Percentiles rank a stretch among this genome's conserved stretches.
Conservation (phyloP, 2,329 filamentous ascomycete species). For the Diaporthe citriasiana region DNA sequence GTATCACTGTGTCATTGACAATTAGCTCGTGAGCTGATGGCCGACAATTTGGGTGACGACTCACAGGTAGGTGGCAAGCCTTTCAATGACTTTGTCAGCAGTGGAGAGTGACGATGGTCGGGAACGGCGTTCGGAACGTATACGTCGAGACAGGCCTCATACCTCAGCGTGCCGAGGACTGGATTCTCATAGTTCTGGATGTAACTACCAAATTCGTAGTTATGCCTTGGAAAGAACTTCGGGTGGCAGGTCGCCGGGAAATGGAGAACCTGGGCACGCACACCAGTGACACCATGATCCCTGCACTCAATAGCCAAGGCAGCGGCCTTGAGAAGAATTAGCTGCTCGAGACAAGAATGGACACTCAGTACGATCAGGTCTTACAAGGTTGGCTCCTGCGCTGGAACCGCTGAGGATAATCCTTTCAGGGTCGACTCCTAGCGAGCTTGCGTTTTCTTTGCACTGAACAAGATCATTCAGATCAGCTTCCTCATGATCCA, state of each 20-base stretch:
- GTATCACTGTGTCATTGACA: neutral
- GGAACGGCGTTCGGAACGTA: neutral
- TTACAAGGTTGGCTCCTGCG: slow-evolving; percentile 23
- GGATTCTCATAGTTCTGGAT: slow-evolving; percentile 16
- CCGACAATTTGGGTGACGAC: neutral
- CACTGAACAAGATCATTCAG: neutral
- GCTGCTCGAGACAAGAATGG: neutral
- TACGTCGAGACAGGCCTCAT: slow-evolving; percentile 6
- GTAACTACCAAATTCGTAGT: slow-evolving; percentile 25
- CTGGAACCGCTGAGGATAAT: slow-evolving; percentile 1
- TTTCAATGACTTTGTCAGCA: neutral
- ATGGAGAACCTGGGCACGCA: neutral
- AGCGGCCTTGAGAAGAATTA: neutral
- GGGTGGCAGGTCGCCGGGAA: slow-evolving; percentile 25
- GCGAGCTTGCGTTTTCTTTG: neutral
- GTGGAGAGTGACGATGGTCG: slow-evolving; percentile 20
- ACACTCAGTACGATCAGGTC: neutral
- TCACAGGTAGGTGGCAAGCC: slow-evolving; percentile 6
- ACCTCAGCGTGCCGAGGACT: slow-evolving; percentile 5
- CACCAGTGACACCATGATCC: neutral
- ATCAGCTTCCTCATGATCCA: fast-evolving
- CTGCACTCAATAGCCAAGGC: slow-evolving; percentile 3
- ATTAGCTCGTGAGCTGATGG: neutral
- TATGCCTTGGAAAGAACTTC: slow-evolving; percentile 6
- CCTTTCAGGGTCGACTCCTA: neutral